Base-by-base conservation (phyloP, 768 basidiomycete species). In the Floccularia luteovirens region DNA sequence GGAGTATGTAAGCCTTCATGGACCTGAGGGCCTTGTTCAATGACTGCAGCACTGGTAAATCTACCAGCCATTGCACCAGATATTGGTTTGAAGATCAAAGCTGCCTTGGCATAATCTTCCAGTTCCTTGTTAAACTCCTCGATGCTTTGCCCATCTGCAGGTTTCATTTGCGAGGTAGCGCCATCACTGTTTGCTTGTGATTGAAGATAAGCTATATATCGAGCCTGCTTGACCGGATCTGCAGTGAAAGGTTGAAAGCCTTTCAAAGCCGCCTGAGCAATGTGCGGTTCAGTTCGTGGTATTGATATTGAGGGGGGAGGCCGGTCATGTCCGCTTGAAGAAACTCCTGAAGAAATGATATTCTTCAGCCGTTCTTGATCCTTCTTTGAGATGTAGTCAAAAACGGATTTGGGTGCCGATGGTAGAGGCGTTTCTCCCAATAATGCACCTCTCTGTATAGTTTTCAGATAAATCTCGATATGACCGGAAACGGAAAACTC, bases 381-480 rank as follows among this genome's bases (percentile, higher is more conserved):
- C 52, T 92, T 93, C 47, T 84, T 77, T 0, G 96, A 94, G 56
- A 98, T 78, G 56, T 81, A 98, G 32, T 98, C 93, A 56, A 94
- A 97, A 12, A 99, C 77, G 0, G 94, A 97, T 8, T 79, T 78
- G 1, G 86, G 76, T 11, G 72, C 74, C 2, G 79, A 61, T 10
- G 79, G 71, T 8, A 88, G 66, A 8, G 78, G 78, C 7, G 75
- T 76, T 60, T 98, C 96, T 39, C 93, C 93, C 0, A 98, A 67
- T 14, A 85, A 67, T 1, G 72, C 62, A 20, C 91, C 94, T 37
- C 96, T 76, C 92, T 97, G 46, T 22, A 22, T 19, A 28, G 27
- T 4, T 13, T 46, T 10, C 37, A 35, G 24, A 33, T 20, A 27
- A 19, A 20, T 6, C n/a, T 2, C 10, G 27, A 12, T 38, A 8